phyloP scores from a whole-genome alignment of 2,329 filamentous ascomycete species.

The Diaporthe aspalathi region DNA sequence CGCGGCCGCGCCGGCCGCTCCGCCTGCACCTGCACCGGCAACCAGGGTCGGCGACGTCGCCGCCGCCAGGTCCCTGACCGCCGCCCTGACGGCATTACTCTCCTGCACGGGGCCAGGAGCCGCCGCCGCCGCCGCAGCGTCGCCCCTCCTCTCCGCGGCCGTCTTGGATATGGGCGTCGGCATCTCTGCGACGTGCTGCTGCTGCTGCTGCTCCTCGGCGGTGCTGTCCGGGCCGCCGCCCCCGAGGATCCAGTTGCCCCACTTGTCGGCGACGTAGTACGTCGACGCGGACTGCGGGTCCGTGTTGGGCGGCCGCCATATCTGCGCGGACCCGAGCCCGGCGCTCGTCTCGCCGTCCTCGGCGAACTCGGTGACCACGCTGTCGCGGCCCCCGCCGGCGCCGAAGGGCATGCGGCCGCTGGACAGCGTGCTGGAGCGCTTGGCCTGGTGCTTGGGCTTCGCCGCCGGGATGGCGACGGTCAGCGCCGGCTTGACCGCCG shows the following conservation, averaged over 20 bases:
- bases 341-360: conserved; percentile 57
- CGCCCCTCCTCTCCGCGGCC: conserved; percentile 32
- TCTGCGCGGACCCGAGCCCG: conserved; percentile 50
- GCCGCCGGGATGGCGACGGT: conserved; percentile 52
- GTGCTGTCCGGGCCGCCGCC: conserved; percentile 48
- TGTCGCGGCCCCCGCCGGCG: conserved; percentile 49
- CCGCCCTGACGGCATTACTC: conserved; percentile 40
- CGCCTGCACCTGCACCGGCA: no score
- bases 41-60: conserved; percentile 36
- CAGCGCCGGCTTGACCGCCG: conserved; percentile 54
- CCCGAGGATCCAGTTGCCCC: conserved; percentile 65
- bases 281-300: conserved; percentile 59
- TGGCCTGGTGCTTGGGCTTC: conserved; percentile 4
- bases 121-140: no score
- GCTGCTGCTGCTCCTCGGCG: not conserved
- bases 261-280: conserved; percentile 63
- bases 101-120: conserved; percentile 5
- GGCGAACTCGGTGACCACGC: conserved; percentile 65
- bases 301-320: conserved; percentile 63
- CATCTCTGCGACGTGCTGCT: conserved; percentile 44
- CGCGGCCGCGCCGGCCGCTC: conserved; percentile 44
- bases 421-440: conserved; percentile 27
- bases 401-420: conserved; percentile 31
- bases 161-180: conserved; percentile 39
- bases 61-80: conserved; percentile 38